phyloP scores from a whole-genome alignment of 2,329 filamentous ascomycete species.

The Aspergillus bombycis region DNA sequence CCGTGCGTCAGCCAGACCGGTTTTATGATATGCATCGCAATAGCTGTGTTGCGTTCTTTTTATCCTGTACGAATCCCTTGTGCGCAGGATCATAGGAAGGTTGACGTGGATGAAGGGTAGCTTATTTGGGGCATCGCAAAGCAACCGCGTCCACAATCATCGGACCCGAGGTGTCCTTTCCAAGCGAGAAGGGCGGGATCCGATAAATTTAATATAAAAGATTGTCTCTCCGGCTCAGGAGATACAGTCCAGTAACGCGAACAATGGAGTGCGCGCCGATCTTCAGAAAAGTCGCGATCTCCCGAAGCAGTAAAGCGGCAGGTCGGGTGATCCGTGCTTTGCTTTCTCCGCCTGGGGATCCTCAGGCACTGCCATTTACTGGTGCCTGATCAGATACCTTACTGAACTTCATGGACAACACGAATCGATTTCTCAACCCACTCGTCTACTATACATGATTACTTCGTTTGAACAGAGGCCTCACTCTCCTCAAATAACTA shows the following conservation, averaged over 20 bases:
- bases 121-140: constrained; percentile 35
- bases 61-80: constrained; percentile 5
- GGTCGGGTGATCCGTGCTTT: constrained; percentile 38
- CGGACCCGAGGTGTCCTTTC: constrained; percentile 4
- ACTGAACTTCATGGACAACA: not conserved
- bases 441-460: constrained; percentile 24
- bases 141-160: constrained; percentile 17
- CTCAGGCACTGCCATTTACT: not conserved
- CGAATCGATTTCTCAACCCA: constrained; percentile 4
- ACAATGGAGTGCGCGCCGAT: constrained; percentile 30
- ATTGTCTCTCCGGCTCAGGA: constrained; percentile 6
- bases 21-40: constrained; percentile 84
- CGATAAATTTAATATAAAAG: not conserved
- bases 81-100: constrained; percentile 17
- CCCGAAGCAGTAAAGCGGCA: constrained; percentile 30
- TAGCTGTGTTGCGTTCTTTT: constrained; percentile 9
- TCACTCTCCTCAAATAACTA: not conserved
- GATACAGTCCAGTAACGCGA: constrained; percentile 19
- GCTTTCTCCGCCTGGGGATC: constrained; percentile 14
- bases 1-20: constrained; percentile 95
- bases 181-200: not conserved
- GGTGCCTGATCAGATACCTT: not conserved
- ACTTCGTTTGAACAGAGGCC: constrained; percentile 8
- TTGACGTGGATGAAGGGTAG: constrained; percentile 26
- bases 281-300: constrained; percentile 42